phyloP scores from a whole-genome alignment of 75 land plant species.

The Cryptomeria japonica region DNA sequence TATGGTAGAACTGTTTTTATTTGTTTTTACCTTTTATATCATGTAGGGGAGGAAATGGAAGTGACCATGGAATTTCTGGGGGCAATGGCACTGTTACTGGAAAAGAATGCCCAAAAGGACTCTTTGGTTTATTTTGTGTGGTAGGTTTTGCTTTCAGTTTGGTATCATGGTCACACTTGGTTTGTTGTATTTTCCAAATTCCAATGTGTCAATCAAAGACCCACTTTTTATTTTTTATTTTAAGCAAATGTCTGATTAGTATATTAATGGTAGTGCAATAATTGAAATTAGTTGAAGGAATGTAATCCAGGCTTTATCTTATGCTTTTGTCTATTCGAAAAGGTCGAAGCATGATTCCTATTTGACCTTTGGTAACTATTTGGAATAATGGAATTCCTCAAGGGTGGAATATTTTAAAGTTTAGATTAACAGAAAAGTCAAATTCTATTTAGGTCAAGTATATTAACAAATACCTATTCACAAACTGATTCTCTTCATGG shows the following conservation, averaged over 20 bases:
- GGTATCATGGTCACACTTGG: background rate
- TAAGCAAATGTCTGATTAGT: background rate
- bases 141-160: constrained; percentile 29
- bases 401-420: background rate
- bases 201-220: background rate
- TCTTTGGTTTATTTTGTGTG: constrained; percentile 81
- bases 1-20: background rate
- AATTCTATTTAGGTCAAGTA: background rate
- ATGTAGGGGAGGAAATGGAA: constrained; percentile 75
- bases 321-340: background rate
- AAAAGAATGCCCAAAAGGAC: constrained; percentile 79
- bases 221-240: background rate
- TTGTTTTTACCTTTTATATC: background rate
- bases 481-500: background rate
- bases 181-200: background rate
- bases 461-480: background rate
- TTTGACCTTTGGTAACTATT: background rate
- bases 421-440: too few species aligned
- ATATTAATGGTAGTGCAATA: background rate
- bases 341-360: background rate
- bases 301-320: background rate
- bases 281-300: background rate
- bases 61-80: constrained; percentile 47
- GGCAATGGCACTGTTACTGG: constrained; percentile 78
- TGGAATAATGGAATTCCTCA: background rate